Percentiles rank a stretch among this genome's conserved stretches.
These are phyloP conservation scores for Fusarium sp. DNA, from an alignment of 2,329 filamentous ascomycete species.

Conservation along the genomic window DNA sequence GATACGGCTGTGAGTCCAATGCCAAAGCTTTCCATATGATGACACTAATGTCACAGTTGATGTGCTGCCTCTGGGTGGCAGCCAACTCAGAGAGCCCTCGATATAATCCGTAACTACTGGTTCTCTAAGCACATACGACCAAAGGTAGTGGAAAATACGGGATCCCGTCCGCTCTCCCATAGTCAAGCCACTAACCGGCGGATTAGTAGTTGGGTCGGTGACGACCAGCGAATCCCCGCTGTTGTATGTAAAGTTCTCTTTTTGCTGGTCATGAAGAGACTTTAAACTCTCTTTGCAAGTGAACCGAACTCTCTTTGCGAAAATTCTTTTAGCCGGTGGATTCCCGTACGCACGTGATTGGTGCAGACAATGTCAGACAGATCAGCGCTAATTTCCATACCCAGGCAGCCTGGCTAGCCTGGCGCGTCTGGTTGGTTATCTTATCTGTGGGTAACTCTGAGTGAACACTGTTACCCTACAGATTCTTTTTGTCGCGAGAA, in stretches of 20 bases:
- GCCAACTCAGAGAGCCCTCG: accelerated
- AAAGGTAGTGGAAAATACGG: conserved; percentile 29
- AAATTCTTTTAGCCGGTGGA: neutral
- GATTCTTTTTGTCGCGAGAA: too few relatives aligned
- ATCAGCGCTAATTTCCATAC: neutral
- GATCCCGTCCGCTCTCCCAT: conserved; percentile 31
- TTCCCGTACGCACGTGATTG: too few relatives aligned
- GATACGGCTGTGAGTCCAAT: neutral
- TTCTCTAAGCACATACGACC: conserved; percentile 8
- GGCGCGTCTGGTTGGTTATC: too few relatives aligned
- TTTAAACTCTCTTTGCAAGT: neutral
- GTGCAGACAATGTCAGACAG: too few relatives aligned
- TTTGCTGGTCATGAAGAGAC: neutral
- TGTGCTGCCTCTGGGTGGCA: too few relatives aligned
- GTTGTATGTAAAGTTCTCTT: conserved; percentile 11
- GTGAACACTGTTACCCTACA: too few relatives aligned
- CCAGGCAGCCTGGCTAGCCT: too few relatives aligned
- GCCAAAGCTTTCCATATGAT: neutral
- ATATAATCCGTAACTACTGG: accelerated
- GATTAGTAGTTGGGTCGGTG: conserved; percentile 33
- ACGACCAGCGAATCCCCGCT: conserved; percentile 32
- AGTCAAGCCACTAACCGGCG: conserved; percentile 28
- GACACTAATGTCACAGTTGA: neutral
- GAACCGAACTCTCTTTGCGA: too few relatives aligned
- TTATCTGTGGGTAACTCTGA: too few relatives aligned